These are phyloP conservation scores for Patellifolia procumbens DNA, from an alignment of 179 eudicot species.

Conservation along the genomic window DNA sequence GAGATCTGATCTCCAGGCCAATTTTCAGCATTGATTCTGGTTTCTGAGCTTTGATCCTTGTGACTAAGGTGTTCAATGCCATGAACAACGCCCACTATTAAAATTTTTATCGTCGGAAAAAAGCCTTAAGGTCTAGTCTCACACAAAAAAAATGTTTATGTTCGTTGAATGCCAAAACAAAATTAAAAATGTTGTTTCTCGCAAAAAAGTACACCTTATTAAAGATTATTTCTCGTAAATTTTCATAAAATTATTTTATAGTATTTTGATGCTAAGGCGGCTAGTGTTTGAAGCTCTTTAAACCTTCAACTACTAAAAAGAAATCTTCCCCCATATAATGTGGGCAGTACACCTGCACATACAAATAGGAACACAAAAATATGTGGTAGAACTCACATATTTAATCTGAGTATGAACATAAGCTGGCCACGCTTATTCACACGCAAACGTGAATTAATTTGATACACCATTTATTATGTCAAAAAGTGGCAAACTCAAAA, in stretches of 20 bases:
- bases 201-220: too few species aligned
- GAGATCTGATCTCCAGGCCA: too few species aligned
- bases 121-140: too few species aligned
- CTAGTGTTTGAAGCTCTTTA: neutral
- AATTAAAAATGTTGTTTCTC: too few species aligned
- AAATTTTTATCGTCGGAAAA: too few species aligned
- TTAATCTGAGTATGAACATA: neutral
- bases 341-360: neutral
- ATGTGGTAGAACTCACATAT: neutral
- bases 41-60: too few species aligned
- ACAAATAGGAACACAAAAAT: neutral
- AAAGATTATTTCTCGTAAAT: neutral
- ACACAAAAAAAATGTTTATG: too few species aligned
- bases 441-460: slow-evolving; percentile 8
- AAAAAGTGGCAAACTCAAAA: too few species aligned
- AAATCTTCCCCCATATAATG: neutral
- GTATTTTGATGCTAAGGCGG: neutral
- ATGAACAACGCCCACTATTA: too few species aligned
- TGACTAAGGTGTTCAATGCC: too few species aligned
- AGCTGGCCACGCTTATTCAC: neutral
- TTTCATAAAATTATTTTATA: neutral
- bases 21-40: too few species aligned
- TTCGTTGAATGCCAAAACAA: too few species aligned
- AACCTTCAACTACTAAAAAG: neutral
- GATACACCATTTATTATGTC: neutral